phyloP scores from a whole-genome alignment of 2,329 filamentous ascomycete genomes.

The Xylaria multiplex region DNA sequence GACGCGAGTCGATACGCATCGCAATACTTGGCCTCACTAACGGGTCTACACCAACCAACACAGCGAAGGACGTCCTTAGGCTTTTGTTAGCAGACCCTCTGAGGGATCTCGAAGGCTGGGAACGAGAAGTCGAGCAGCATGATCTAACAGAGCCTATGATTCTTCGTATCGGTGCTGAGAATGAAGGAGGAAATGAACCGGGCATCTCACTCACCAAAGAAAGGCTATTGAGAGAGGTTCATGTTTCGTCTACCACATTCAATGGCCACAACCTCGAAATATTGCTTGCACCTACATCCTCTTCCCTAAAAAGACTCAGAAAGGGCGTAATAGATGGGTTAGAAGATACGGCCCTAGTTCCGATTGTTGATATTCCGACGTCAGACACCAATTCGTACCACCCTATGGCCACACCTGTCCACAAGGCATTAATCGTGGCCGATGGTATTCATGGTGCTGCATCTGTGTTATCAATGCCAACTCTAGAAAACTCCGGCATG shows the following conservation, averaged over 20 bases:
- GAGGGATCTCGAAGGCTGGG: slow-evolving; percentile 71
- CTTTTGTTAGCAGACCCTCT: slow-evolving; percentile 78
- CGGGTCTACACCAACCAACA: slow-evolving; percentile 53
- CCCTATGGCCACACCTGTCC: slow-evolving; percentile 81
- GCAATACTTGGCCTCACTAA: slow-evolving; percentile 63
- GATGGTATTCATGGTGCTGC: slow-evolving; percentile 77
- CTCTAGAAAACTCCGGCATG: slow-evolving; percentile 52
- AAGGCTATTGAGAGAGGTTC: slow-evolving; percentile 66
- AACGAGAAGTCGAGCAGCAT: slow-evolving; percentile 66
- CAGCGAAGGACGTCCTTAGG: slow-evolving; percentile 73
- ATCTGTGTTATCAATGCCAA: slow-evolving; percentile 57
- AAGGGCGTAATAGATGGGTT: slow-evolving; percentile 55
- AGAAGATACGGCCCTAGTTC: slow-evolving; percentile 77
- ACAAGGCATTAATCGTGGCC: slow-evolving; percentile 79
- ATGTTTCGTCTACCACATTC: slow-evolving; percentile 70
- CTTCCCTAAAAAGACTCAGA: slow-evolving; percentile 57
- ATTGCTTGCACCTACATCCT: slow-evolving; percentile 63
- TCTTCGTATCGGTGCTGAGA: slow-evolving; percentile 62
- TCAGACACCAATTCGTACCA: slow-evolving; percentile 72
- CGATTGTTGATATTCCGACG: slow-evolving; percentile 74
- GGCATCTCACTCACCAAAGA: slow-evolving; percentile 53
- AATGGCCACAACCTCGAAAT: slow-evolving; percentile 73
- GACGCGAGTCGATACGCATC: slow-evolving; percentile 67
- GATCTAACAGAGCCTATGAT: slow-evolving; percentile 68
- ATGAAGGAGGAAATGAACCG: slow-evolving; percentile 52